Percentiles rank a stretch among this genome's conserved stretches.
These are phyloP conservation scores for Acephala macrosclerotiorum DNA, from an alignment of 2,329 filamentous ascomycete genomes.

Conservation along the genomic window DNA sequence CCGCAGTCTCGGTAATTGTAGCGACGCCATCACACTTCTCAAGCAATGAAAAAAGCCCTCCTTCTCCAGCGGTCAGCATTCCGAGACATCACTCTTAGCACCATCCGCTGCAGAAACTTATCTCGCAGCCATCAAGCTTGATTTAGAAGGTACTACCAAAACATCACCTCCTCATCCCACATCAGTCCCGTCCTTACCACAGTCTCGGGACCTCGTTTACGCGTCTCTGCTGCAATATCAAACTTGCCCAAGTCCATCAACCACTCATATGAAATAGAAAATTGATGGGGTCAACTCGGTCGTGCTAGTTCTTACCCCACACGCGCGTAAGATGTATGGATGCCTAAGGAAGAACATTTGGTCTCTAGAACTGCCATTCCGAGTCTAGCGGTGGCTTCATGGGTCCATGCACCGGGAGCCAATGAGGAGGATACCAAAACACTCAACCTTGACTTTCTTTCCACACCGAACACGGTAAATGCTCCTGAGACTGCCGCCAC, in stretches of 20 bases:
- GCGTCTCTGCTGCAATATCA: not conserved
- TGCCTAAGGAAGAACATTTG: not conserved
- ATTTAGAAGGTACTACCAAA: not conserved
- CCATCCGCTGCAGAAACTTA: too few species aligned
- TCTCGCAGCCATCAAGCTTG: not conserved
- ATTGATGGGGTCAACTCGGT: too few species aligned
- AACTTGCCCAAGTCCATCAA: not conserved
- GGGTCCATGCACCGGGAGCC: not conserved
- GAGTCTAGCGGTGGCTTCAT: not conserved
- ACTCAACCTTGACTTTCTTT: not conserved
- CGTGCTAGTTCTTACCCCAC: not conserved
- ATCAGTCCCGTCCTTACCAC: not conserved
- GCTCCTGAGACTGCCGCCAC: too few species aligned
- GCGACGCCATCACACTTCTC: too few species aligned
- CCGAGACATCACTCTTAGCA: too few species aligned
- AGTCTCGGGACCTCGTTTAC: not conserved
- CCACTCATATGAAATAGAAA: too few species aligned
- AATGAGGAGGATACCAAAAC: not conserved
- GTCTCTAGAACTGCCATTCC: constrained; percentile 7
- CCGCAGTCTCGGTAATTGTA: too few species aligned
- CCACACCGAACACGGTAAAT: not conserved
- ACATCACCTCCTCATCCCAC: not conserved
- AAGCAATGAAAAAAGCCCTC: too few species aligned
- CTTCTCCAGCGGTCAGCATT: too few species aligned
- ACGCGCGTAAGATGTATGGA: not conserved